Percentiles rank a stretch among this genome's conserved stretches.
These are phyloP conservation scores for Scheffersomyces illinoinensis DNA, from an alignment of 1,139 yeast genomes.

Conservation along the genomic window DNA sequence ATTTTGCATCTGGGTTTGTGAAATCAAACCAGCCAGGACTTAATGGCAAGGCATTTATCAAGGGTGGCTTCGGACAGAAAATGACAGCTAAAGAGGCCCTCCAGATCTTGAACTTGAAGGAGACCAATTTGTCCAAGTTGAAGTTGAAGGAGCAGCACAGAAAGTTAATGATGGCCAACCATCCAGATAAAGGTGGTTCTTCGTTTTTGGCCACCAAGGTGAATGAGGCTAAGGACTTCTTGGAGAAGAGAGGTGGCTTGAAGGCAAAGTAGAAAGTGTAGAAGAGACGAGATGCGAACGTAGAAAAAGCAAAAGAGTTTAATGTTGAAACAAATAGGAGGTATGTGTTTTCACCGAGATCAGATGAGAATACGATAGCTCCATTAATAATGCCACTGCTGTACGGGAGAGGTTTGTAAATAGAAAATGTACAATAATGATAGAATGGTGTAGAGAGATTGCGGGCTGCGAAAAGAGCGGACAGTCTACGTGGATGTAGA, in stretches of 20 bases:
- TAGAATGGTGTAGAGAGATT: background rate
- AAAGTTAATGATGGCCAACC: constrained; percentile 83
- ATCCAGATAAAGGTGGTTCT: constrained; percentile 98
- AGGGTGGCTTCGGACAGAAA: constrained; percentile 87
- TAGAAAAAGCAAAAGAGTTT: background rate
- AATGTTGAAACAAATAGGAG: background rate
- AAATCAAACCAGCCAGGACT: constrained; percentile 73
- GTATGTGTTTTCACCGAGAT: background rate
- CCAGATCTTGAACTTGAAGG: constrained; percentile 81
- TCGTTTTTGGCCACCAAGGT: constrained; percentile 94
- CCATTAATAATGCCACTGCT: background rate
- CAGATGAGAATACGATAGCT: background rate
- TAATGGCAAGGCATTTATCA: constrained; percentile 69
- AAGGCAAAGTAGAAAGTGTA: constrained; percentile 32
- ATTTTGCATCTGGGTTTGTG: constrained; percentile 67
- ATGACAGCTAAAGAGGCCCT: constrained; percentile 92
- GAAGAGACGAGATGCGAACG: background rate
- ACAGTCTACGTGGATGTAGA: background rate
- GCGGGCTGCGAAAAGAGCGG: background rate
- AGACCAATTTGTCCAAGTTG: constrained; percentile 70
- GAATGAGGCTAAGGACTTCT: constrained; percentile 93
- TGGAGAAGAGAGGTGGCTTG: constrained; percentile 78
- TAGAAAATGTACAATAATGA: background rate
- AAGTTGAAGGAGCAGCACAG: constrained; percentile 91
- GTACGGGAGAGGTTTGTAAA: background rate